Conservation (phyloP, 495 filamentous ascomycete species). For the Podospora didyma region DNA sequence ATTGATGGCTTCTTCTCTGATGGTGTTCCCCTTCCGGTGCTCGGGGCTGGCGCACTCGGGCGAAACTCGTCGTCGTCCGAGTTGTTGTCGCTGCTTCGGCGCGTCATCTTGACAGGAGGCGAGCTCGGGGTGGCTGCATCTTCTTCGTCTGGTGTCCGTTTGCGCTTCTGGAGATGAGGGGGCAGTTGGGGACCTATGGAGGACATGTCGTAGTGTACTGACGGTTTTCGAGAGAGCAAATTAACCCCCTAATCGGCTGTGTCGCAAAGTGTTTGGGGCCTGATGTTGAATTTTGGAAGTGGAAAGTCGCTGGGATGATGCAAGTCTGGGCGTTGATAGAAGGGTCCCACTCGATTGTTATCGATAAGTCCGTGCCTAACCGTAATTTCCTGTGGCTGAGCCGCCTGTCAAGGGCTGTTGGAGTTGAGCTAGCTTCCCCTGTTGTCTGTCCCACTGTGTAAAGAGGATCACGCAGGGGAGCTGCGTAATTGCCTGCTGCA, state of each 20-base stretch:
- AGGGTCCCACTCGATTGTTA: constrained; percentile 5
- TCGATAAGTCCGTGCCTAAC: constrained; percentile 14
- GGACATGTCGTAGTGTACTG: constrained; percentile 30
- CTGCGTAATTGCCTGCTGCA: constrained; percentile 18
- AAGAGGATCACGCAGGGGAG: constrained; percentile 11
- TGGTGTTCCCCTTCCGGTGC: constrained; percentile 3
- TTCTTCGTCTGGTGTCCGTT: constrained; percentile 45
- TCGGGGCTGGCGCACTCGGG: constrained; percentile 22
- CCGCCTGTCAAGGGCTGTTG: not conserved
- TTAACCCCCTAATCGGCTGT: not conserved
- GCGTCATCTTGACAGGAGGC: constrained; percentile 35
- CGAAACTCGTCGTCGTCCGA: constrained; percentile 37
- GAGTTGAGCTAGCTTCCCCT: not conserved
- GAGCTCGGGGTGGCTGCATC: constrained; percentile 14
- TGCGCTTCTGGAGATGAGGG: constrained; percentile 49
- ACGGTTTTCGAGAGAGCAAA: not conserved
- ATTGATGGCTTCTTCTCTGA: constrained; percentile 15
- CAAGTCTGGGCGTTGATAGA: no score
- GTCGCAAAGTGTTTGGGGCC: no score
- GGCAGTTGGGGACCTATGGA: constrained; percentile 50
- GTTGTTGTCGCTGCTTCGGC: constrained; percentile 29
- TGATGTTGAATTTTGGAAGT: no score
- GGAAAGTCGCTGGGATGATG: no score
- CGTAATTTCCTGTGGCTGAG: not conserved
- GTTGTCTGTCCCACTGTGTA: not conserved